Conservation (phyloP, 2,329 filamentous ascomycete genomes). For the Hymenoscyphus fructigenus region DNA sequence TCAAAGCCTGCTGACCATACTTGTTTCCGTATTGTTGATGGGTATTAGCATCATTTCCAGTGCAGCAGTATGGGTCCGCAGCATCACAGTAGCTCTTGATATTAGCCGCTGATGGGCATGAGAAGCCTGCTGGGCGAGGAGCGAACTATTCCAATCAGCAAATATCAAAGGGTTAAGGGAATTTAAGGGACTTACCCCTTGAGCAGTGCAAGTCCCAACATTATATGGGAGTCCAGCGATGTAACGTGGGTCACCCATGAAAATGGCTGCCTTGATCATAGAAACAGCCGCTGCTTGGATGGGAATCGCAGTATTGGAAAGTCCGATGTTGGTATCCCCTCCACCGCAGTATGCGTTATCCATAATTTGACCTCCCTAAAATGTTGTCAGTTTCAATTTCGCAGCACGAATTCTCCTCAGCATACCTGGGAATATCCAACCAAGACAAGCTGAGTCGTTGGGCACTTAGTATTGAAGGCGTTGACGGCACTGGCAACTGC, state of each 20-base stretch:
- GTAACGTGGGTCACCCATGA: conserved; percentile 64
- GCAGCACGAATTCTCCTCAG: neutral
- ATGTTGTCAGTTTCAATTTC: neutral
- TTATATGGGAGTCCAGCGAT: conserved; percentile 56
- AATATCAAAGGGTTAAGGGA: neutral
- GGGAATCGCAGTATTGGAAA: conserved; percentile 45
- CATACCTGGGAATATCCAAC: conserved; percentile 63
- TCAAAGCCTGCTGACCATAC: conserved; percentile 56
- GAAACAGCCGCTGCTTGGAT: conserved; percentile 48
- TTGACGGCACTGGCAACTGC: conserved; percentile 62
- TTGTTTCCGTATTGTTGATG: conserved; percentile 58
- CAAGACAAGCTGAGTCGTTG: conserved; percentile 56
- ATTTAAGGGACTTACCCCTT: conserved; percentile 52
- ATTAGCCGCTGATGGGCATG: conserved; percentile 51
- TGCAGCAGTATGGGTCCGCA: conserved; percentile 62
- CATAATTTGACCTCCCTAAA: conserved; percentile 60
- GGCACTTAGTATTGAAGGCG: conserved; percentile 55
- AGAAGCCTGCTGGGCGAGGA: conserved; percentile 53
- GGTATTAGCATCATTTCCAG: conserved; percentile 51
- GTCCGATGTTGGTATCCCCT: conserved; percentile 46
- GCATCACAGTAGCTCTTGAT: conserved; percentile 62
- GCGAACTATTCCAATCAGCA: conserved; percentile 46
- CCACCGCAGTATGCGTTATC: conserved; percentile 63
- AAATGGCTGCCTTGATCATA: conserved; percentile 62
- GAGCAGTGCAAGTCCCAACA: conserved; percentile 58